Evolutionary conservation across 495 filamentous ascomycete genomes (phyloP), one percentile per base, ranked within the genome.

Genomic region (Aeminium ludgeri): DNA sequence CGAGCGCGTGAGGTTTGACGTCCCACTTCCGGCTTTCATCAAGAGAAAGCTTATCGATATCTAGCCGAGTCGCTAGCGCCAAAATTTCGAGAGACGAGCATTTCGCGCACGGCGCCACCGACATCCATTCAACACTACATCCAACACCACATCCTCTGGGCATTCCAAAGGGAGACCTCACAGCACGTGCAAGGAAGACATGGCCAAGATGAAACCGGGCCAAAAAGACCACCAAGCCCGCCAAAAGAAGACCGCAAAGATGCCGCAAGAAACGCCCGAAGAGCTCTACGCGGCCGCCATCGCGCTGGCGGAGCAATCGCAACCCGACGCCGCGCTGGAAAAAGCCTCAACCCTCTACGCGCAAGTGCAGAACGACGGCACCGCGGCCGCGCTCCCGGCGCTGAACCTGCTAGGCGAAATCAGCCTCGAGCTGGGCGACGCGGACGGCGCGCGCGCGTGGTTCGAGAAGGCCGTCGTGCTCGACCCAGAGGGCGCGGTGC

Each of bases 381-480:
- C 59, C 38, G 60, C 65, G 19, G 52, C 52, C 20, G 61, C 65
- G 1, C 71, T 82, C 33, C 74, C 70, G 20, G 78, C 83, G 1
- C 59, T 93, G 31, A 82, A 77, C 29, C 56, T 92, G 4, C 67
- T 94, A 28, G 91, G 77, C 23, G 82, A 94, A 52, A 85, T 92
- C 41, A 65, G 78, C 44, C 69, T 95, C 33, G 86, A 94, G 51
- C 59, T 89, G 3, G 87, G 87, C 40, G 77, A 93, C 16, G 65
- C 79, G 44, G 74, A 82, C 36, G 54, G 64, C 2, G 86, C 91
- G 30, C 68, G 74, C 36, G 49, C 63, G 18, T 74, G 70, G 52
- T 93, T 92, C 53, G 49, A 72, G 18, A 59, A 63, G 7, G 85
- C 89, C 0, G 78, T 77, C 20, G 58, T 68, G 6, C 59, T 82